phyloP scores from a whole-genome alignment of 2,329 filamentous ascomycete genomes.

The Hypomyces rosellus region DNA sequence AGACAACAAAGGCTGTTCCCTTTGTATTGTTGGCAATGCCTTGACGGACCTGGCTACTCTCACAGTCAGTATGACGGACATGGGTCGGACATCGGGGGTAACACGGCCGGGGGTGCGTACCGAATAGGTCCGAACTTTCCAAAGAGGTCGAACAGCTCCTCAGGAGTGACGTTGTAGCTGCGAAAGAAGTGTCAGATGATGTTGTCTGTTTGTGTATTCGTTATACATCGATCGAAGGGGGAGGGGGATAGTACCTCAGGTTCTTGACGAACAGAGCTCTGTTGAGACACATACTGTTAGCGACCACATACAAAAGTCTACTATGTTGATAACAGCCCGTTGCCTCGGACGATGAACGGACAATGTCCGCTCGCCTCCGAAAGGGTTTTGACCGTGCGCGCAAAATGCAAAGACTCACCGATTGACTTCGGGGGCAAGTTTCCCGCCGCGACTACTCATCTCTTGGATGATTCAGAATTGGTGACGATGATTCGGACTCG shows the following conservation, averaged over 20 bases:
- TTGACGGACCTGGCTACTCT: slow-evolving; percentile 85
- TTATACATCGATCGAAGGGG: background rate
- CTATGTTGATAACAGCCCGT: background rate
- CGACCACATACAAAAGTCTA: background rate
- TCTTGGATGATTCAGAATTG: slow-evolving; percentile 48
- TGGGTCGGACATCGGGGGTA: slow-evolving; percentile 4
- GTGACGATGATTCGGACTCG: slow-evolving; percentile 26
- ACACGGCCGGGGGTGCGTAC: slow-evolving; percentile 45
- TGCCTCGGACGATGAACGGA: slow-evolving; percentile 13
- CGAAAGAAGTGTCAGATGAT: slow-evolving; percentile 35
- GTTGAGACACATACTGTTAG: slow-evolving; percentile 26
- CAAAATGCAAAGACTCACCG: slow-evolving; percentile 48
- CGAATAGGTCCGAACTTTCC: slow-evolving; percentile 94
- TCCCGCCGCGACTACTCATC: slow-evolving; percentile 95
- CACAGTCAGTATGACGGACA: slow-evolving; percentile 9
- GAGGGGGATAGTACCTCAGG: slow-evolving; percentile 62
- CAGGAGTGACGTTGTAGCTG: slow-evolving; percentile 97
- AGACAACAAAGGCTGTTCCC: slow-evolving; percentile 97
- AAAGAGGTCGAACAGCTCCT: slow-evolving; percentile 98
- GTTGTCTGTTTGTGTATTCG: slow-evolving; percentile 8
- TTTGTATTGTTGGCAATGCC: slow-evolving; percentile 97
- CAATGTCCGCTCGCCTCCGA: too few relatives aligned
- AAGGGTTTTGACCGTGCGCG: slow-evolving; percentile 5
- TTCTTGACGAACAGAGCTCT: slow-evolving; percentile 99
- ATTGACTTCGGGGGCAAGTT: slow-evolving; percentile 99